A percentile compares a stretch with the other conserved stretches of the same genome.
These are phyloP conservation scores for Microbotryum silenes-acaulis DNA, from an alignment of 1,284 basidiomycete genomes.

Conservation along the genomic window DNA sequence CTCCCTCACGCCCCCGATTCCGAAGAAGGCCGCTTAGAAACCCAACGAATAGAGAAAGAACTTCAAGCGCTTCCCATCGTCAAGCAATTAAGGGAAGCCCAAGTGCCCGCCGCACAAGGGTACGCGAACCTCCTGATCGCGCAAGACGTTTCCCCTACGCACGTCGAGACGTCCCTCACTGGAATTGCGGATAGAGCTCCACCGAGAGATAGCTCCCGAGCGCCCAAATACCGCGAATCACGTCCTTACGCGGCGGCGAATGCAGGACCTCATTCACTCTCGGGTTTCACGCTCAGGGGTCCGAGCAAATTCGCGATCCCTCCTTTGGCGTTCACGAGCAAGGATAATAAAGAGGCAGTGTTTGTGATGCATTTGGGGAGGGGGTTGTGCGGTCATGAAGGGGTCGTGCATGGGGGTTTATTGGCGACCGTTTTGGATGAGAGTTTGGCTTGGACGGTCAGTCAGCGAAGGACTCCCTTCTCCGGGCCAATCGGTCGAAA, in stretches of 20 bases:
- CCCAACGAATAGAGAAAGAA: conserved; percentile 56
- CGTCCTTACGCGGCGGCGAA: conserved; percentile 29
- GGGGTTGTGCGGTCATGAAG: conserved; percentile 58
- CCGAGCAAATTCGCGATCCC: conserved; percentile 72
- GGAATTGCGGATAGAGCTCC: background rate
- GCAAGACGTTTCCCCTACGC: background rate
- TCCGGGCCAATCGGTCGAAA: too few species aligned
- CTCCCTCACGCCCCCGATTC: conserved; percentile 57
- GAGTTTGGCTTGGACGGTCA: conserved; percentile 67
- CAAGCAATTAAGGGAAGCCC: conserved; percentile 43
- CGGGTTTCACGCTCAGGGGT: conserved; percentile 73
- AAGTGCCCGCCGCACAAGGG: background rate
- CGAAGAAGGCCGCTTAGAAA: conserved; percentile 55
- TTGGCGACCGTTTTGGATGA: conserved; percentile 87
- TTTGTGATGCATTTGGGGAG: conserved; percentile 73
- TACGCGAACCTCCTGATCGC: background rate
- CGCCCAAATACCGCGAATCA: conserved; percentile 16
- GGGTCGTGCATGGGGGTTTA: conserved; percentile 78
- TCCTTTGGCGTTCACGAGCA: conserved; percentile 64
- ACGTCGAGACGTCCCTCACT: background rate
- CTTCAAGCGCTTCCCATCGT: conserved; percentile 62
- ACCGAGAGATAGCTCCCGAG: background rate
- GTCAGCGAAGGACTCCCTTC: conserved; percentile 36
- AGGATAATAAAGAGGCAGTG: conserved; percentile 64
- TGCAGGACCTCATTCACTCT: conserved; percentile 58